Base-by-base conservation (phyloP, 1,139 yeast genomes). In the Eremothecium gossypii region DNA sequence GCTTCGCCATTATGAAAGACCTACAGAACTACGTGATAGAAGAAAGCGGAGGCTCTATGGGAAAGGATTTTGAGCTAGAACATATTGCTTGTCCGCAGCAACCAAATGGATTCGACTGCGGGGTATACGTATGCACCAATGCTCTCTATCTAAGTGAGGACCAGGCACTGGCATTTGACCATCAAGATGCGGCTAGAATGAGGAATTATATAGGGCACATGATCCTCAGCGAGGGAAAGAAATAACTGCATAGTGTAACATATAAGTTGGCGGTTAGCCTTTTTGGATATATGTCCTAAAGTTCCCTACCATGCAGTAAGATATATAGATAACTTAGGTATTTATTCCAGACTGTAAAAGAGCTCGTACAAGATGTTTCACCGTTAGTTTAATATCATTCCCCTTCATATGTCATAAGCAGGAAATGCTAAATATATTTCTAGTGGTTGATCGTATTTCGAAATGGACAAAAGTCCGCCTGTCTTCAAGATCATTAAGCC, bases 51-150 rank as follows among this genome's bases (percentile, higher is more conserved):
- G 54, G 57, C 1, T 56, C 60, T 38, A 56, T 65, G 12, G 69
- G 71, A 1, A 48, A 52, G 8, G 65, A 67, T 30, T 66, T 68
- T 41, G 63, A 63, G 33, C 50, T 65, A 57, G 42, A 62, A 20
- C 68, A 63, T 44, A 27, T 68, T 30, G 66, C 70, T 23, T 76
- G 89, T 30, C 98, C 98, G 0, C 86, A 81, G 52, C 99, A 93
- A 60, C 68, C 72, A 28, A 93, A 93, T 58, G 96, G 96, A 0
- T 84, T 63, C 51, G 99, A 93, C 60, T 93, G 99, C 65, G 99
- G 99, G 1, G 95, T 91, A 1, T 91, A 89, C 57, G 76, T 94
- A 7, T 83, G 96, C 61, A 76, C 86, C 43, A 82, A 83, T 45
- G 85, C 86, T 1, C 74, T 77, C 41, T 79, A 73, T 39, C 54